Conservation (phyloP, 257 asterid species). For the Rhazya stricta region DNA sequence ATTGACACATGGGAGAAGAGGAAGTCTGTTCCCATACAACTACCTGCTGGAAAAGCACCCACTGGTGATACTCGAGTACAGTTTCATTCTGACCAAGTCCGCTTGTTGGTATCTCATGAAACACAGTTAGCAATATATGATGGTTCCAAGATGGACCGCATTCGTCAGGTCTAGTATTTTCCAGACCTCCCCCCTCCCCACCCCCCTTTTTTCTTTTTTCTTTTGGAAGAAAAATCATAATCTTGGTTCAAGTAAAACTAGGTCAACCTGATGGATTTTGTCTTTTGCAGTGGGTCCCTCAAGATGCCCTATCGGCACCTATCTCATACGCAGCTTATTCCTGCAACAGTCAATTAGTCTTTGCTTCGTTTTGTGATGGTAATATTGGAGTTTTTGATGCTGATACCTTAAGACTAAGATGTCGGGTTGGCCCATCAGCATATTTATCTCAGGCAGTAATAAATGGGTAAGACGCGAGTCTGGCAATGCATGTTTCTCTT, state of each 20-base stretch:
- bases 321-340: conserved; percentile 88
- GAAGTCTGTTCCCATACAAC: conserved; percentile 67
- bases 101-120: conserved; percentile 84
- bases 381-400: conserved; percentile 85
- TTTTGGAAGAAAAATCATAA: not conserved
- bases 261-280: conserved; percentile 19
- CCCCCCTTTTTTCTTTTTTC: not conserved
- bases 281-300: conserved; percentile 81
- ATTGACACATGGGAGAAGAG: conserved; percentile 95
- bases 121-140: conserved; percentile 86
- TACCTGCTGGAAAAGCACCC: conserved; percentile 88
- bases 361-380: conserved; percentile 85
- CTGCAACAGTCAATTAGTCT: conserved; percentile 85
- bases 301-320: conserved; percentile 82
- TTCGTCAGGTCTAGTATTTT: conserved; percentile 60
- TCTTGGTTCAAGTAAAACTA: not conserved
- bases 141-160: conserved; percentile 84
- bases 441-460: conserved; percentile 58
- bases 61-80: conserved; percentile 90
- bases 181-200: not conserved
- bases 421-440: conserved; percentile 77
- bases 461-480: conserved; percentile 56
- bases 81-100: conserved; percentile 76
- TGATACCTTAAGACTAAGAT: conserved; percentile 75
- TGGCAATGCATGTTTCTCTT: not conserved